Evolutionary conservation across 345 rosid genomes (phyloP).

Genomic region (Capsella bursapastoris): DNA sequence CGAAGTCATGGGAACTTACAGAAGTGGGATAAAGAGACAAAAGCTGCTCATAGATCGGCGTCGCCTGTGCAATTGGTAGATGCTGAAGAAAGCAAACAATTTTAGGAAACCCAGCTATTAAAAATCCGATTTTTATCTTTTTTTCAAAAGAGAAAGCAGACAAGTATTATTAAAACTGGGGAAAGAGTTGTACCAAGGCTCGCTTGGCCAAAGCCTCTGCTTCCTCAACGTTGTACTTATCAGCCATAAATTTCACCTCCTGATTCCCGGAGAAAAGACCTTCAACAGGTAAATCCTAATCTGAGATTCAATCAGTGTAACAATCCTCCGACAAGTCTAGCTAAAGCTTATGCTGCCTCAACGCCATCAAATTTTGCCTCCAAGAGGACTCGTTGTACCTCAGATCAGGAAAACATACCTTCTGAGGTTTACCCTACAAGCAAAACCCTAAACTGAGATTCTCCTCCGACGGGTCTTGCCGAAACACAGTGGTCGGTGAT

Average conservation of each 20-base stretch:
- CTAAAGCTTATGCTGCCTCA: slow-evolving; percentile 56
- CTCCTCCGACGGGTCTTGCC: slow-evolving; percentile 11
- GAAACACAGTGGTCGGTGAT: slow-evolving; percentile 22
- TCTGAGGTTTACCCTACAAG: not conserved
- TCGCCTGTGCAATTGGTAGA: slow-evolving; percentile 76
- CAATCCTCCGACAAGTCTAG: slow-evolving; percentile 7
- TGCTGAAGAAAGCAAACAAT: slow-evolving; percentile 51
- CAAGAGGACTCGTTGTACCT: not conserved
- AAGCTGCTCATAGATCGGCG: slow-evolving; percentile 86
- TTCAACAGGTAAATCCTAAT: slow-evolving; percentile 24
- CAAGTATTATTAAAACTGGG: slow-evolving; percentile 2
- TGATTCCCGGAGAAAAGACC: not conserved
- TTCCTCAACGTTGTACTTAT: slow-evolving; percentile 80
- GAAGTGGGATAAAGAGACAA: slow-evolving; percentile 78
- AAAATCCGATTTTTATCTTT: slow-evolving; percentile 4
- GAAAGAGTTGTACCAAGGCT: slow-evolving; percentile 57
- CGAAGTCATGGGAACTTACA: slow-evolving; percentile 56
- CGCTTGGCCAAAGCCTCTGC: slow-evolving; percentile 77
- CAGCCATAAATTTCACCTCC: slow-evolving; percentile 42
- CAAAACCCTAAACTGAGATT: slow-evolving; percentile 12
- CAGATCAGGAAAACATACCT: slow-evolving; percentile 4
- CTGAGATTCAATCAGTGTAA: not conserved
- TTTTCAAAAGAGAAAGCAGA: not conserved
- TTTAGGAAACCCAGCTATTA: slow-evolving; percentile 6
- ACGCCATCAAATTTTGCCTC: slow-evolving; percentile 30